phyloP scores from a whole-genome alignment of 192 early-diverging fungal species.

The Umbelopsis sp. region DNA sequence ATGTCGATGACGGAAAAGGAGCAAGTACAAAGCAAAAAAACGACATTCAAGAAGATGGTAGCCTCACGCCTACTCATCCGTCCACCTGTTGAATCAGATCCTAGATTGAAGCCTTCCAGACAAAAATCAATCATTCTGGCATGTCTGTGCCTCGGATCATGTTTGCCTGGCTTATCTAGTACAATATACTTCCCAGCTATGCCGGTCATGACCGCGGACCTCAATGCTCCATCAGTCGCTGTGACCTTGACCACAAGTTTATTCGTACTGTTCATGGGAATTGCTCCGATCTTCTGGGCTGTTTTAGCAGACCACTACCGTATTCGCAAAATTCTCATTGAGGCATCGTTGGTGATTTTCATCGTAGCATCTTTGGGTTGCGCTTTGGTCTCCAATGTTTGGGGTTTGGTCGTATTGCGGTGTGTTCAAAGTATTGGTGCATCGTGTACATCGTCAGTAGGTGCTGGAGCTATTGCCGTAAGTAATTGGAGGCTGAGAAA shows the following conservation, averaged over 20 bases:
- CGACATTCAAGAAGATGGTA: neutral
- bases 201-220: constrained; percentile 39
- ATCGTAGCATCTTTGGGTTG: constrained; percentile 46
- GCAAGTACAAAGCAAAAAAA: neutral
- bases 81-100: constrained; percentile 29
- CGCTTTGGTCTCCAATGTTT: constrained; percentile 43
- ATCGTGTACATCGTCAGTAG: constrained; percentile 46
- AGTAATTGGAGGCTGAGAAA: neutral
- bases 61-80: constrained; percentile 22
- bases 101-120: neutral
- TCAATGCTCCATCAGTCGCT: constrained; percentile 38
- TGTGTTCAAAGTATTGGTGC: constrained; percentile 50
- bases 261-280: constrained; percentile 53
- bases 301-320: constrained; percentile 46
- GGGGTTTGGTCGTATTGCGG: constrained; percentile 43
- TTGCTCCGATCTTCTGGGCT: constrained; percentile 49
- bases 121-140: constrained; percentile 23
- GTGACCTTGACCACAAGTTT: constrained; percentile 47
- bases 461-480: constrained; percentile 49
- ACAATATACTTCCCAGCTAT: constrained; percentile 34
- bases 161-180: constrained; percentile 31
- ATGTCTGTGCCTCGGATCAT: constrained; percentile 20
- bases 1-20: neutral
- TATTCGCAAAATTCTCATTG: constrained; percentile 45
- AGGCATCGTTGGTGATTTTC: constrained; percentile 44